These are phyloP conservation scores for Earliella scabrosa DNA, from an alignment of 1,284 basidiomycete species.

Conservation along the genomic window DNA sequence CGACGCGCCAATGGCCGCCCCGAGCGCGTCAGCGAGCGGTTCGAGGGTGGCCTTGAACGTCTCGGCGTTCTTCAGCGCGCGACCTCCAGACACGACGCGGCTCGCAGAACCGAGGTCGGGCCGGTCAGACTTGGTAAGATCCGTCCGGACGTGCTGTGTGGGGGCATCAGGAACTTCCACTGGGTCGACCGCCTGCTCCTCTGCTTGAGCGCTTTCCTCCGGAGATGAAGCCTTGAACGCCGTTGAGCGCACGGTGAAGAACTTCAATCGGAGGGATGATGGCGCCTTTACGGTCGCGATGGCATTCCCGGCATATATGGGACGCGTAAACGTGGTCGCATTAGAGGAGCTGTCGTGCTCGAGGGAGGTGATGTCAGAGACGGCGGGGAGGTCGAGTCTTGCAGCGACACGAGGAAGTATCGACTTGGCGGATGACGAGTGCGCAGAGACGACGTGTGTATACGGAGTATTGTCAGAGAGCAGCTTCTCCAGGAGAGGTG, in stretches of 20 bases:
- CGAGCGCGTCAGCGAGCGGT: constrained; percentile 92
- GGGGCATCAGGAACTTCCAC: constrained; percentile 64
- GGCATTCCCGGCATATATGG: constrained; percentile 98
- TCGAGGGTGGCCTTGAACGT: constrained; percentile 90
- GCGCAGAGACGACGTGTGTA: constrained; percentile 90
- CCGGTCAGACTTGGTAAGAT: constrained; percentile 89
- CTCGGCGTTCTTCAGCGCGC: constrained; percentile 94
- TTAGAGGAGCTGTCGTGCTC: constrained; percentile 77
- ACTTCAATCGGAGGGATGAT: constrained; percentile 78
- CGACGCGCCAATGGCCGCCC: constrained; percentile 96
- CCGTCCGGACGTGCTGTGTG: constrained; percentile 84
- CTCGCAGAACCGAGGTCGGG: constrained; percentile 91
- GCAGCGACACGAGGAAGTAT: constrained; percentile 90
- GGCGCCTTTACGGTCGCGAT: constrained; percentile 90
- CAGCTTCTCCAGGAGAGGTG: constrained; percentile 47
- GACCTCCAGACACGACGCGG: constrained; percentile 93
- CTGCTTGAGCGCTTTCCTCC: constrained; percentile 55
- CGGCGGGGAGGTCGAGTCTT: constrained; percentile 80
- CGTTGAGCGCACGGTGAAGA: constrained; percentile 96
- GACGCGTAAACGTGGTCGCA: constrained; percentile 84
- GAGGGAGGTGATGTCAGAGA: constrained; percentile 91
- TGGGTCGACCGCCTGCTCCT: constrained; percentile 70
- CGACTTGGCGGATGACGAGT: constrained; percentile 76
- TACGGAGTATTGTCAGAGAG: constrained; percentile 52
- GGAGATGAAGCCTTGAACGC: constrained; percentile 81